phyloP scores from a whole-genome alignment of 345 rosid species.

The Odontarrhena argentea region DNA sequence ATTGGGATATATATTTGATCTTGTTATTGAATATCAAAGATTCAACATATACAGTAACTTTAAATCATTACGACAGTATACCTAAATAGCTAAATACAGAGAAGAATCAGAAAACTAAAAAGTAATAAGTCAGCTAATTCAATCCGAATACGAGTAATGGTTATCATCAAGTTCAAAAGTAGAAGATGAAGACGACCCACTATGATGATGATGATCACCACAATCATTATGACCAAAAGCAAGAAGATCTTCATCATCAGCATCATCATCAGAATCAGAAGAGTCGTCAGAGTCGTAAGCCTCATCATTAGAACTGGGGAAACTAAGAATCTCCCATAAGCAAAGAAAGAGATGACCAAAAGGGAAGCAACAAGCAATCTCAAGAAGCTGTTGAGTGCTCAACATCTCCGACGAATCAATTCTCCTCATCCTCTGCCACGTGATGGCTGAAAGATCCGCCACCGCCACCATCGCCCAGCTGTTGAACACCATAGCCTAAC shows the following conservation, averaged over 20 bases:
- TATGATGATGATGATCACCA: constrained; percentile 20
- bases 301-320: constrained; percentile 49
- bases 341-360: constrained; percentile 57
- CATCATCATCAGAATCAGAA: constrained; percentile 18
- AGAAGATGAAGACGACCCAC: constrained; percentile 39
- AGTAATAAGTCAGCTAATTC: constrained; percentile 5
- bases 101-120: constrained; percentile 21
- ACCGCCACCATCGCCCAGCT: constrained; percentile 47
- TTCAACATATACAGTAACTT: background rate
- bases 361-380: constrained; percentile 67
- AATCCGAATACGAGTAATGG: constrained; percentile 46
- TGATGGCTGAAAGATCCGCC: constrained; percentile 51
- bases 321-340: constrained; percentile 61
- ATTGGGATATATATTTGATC: background rate
- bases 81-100: background rate
- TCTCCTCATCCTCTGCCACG: constrained; percentile 53
- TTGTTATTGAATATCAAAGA: constrained; percentile 6
- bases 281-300: constrained; percentile 36
- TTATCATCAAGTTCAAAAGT: constrained; percentile 40
- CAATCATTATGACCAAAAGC: constrained; percentile 11
- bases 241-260: constrained; percentile 23
- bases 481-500: constrained; percentile 57
- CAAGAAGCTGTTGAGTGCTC: constrained; percentile 54
- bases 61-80: background rate
- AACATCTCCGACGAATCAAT: constrained; percentile 48